These are phyloP conservation scores for Sporopachydermia quercuum DNA, from an alignment of 805 yeast species.

Conservation along the genomic window DNA sequence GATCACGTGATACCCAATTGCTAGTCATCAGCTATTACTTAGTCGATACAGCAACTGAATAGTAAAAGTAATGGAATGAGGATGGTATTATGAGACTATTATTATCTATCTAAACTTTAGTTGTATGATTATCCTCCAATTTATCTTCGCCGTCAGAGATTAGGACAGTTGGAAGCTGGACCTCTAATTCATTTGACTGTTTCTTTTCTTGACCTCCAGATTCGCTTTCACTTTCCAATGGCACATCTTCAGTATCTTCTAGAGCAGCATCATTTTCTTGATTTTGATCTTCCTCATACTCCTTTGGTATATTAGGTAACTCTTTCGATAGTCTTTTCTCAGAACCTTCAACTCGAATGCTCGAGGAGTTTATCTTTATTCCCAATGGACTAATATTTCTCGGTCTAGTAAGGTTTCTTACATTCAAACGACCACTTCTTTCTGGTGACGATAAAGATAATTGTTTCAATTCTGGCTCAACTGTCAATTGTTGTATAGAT, in stretches of 20 bases:
- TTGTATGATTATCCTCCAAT: no score
- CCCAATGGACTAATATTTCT: neutral
- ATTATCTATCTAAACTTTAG: no score
- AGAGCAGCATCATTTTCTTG: neutral
- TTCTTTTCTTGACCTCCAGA: no score
- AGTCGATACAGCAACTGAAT: no score
- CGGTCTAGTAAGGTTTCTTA: neutral
- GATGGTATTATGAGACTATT: no score
- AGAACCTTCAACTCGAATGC: neutral
- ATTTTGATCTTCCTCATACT: neutral
- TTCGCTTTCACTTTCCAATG: no score
- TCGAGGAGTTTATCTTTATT: neutral
- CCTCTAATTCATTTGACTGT: no score
- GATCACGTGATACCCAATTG: no score
- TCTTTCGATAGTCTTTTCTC: neutral
- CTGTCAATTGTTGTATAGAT: neutral
- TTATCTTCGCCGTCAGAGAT: no score
- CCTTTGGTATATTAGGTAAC: neutral
- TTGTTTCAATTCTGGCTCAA: slow-evolving; percentile 1
- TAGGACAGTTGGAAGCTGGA: no score
- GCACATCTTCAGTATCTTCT: neutral
- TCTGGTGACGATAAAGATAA: neutral
- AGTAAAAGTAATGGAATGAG: no score
- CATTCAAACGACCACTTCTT: neutral
- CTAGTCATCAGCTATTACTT: no score